These are phyloP conservation scores for Clarireedia monteithiana DNA, from an alignment of 2,329 filamentous ascomycete species.

Conservation along the genomic window DNA sequence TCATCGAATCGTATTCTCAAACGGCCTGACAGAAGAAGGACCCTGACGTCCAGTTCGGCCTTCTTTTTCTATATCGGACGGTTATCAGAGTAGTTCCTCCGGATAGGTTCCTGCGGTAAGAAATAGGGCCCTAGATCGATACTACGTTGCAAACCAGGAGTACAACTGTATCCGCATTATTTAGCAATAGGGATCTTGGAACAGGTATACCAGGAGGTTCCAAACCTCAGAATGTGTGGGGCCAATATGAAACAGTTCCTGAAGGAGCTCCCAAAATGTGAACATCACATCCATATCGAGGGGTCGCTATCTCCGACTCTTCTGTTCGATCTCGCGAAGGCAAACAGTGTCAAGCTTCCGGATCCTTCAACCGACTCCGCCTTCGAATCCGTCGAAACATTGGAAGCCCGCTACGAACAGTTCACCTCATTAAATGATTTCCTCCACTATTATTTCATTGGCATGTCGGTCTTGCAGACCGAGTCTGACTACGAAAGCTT, in stretches of 20 bases:
- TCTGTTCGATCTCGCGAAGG: slow-evolving; percentile 60
- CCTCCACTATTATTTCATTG: slow-evolving; percentile 70
- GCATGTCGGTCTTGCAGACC: slow-evolving; percentile 60
- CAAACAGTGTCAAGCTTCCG: slow-evolving; percentile 58
- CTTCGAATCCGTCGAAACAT: slow-evolving; percentile 51
- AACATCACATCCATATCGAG: slow-evolving; percentile 76
- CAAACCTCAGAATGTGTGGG: slow-evolving; percentile 21
- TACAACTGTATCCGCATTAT: too few relatives aligned
- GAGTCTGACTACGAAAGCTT: slow-evolving; percentile 64
- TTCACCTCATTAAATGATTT: slow-evolving; percentile 72
- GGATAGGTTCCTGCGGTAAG: too few relatives aligned
- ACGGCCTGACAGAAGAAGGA: too few relatives aligned
- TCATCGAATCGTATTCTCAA: too few relatives aligned
- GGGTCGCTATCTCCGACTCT: slow-evolving; percentile 63
- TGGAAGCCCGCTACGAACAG: slow-evolving; percentile 54
- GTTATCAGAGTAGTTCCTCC: too few relatives aligned
- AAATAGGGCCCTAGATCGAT: too few relatives aligned
- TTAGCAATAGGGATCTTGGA: too few relatives aligned
- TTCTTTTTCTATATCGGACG: too few relatives aligned
- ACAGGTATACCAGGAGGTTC: background rate
- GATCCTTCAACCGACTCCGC: slow-evolving; percentile 47
- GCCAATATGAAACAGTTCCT: slow-evolving; percentile 42
- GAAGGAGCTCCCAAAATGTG: slow-evolving; percentile 64
- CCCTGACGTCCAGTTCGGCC: too few relatives aligned
- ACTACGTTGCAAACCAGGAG: too few relatives aligned